Evolutionary conservation across 2,329 filamentous ascomycete species (phyloP).

Genomic region (Aspergillus novofumigatus): DNA sequence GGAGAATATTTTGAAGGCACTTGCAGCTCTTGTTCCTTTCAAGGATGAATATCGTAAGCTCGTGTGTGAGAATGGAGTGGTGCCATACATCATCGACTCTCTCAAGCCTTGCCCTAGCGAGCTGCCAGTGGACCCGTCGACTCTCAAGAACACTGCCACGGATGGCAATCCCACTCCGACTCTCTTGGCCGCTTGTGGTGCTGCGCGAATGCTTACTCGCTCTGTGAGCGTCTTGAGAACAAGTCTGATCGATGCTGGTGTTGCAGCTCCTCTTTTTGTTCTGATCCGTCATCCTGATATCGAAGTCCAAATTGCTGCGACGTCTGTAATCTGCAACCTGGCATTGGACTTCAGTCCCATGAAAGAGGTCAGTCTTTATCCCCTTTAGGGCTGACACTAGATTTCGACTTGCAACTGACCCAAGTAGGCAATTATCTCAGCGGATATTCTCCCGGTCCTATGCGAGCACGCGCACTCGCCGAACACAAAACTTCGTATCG

Average conservation of each 20-base stretch:
- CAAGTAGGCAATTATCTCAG: conserved; percentile 63
- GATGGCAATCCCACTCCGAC: conserved; percentile 77
- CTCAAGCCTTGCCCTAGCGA: conserved; percentile 54
- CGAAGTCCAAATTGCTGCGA: conserved; percentile 81
- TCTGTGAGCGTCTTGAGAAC: conserved; percentile 82
- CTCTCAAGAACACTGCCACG: conserved; percentile 38
- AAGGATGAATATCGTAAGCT: conserved; percentile 81
- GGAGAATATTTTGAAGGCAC: conserved; percentile 69
- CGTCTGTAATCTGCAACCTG: conserved; percentile 78
- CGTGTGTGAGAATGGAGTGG: conserved; percentile 75
- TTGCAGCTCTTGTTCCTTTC: conserved; percentile 75
- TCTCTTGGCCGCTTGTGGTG: conserved; percentile 78
- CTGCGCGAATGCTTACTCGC: conserved; percentile 74
- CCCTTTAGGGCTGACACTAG: background rate
- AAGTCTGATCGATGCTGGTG: conserved; percentile 77
- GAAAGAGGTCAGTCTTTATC: conserved; percentile 64
- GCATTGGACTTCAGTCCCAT: conserved; percentile 87
- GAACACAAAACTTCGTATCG: conserved; percentile 73
- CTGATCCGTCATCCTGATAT: conserved; percentile 71
- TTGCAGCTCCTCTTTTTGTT: conserved; percentile 70
- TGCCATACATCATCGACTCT: conserved; percentile 79
- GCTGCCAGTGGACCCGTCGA: conserved; percentile 23
- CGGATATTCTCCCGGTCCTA: conserved; percentile 69
- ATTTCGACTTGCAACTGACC: conserved; percentile 4
- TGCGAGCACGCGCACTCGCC: conserved; percentile 80